Evolutionary conservation across 2,329 filamentous ascomycete genomes (phyloP), one percentile per base, ranked within the genome.

Genomic region (Hypocrella siamensis): DNA sequence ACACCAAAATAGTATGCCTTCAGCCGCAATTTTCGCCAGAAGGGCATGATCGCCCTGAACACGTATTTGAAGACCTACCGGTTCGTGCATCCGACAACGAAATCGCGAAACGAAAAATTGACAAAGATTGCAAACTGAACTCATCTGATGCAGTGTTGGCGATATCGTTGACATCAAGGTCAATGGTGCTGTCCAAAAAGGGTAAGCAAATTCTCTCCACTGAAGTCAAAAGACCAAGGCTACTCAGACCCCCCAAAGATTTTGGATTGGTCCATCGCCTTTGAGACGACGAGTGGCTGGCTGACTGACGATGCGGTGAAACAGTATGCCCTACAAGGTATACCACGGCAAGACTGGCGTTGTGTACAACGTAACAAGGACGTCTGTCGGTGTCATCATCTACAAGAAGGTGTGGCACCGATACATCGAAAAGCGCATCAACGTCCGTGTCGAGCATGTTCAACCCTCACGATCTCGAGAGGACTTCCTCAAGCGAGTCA

Each of bases 361-460:
- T 54, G 69, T 93, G 67, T 93, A 93, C 82, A 98, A 98, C 74
- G 90, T 98, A 54, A 90, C 88, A 67, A 93, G 94, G 78, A 81
- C 75, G 53, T 82, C 90, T 46, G 85, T 98, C 60, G 90, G 90
- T 56, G 81, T 98, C 64, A 94, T 98, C 69, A 82, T 98, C 68
- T 88, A 93, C 81, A 94, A 93, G 78, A 84, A 92, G 65, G 90
- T 98, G 61, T 85, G 86, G 69, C 90, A 96, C 79, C 82, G 88
- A 57, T 98, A 94, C 78, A 74, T 98, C 62, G 90, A 98, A 82
- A 98, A 98, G 85, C 88, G 90, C 63, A 78, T 98, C 72, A 96
- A 93, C 78, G 73, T 98, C 68, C 84, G 90, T 60, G 67, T 96
- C 65, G 90, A 98, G 79, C 90, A 98, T 79, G 75, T 98, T 66